These are phyloP conservation scores for Calocybe cyanea DNA, from an alignment of 768 basidiomycete genomes.

Conservation along the genomic window DNA sequence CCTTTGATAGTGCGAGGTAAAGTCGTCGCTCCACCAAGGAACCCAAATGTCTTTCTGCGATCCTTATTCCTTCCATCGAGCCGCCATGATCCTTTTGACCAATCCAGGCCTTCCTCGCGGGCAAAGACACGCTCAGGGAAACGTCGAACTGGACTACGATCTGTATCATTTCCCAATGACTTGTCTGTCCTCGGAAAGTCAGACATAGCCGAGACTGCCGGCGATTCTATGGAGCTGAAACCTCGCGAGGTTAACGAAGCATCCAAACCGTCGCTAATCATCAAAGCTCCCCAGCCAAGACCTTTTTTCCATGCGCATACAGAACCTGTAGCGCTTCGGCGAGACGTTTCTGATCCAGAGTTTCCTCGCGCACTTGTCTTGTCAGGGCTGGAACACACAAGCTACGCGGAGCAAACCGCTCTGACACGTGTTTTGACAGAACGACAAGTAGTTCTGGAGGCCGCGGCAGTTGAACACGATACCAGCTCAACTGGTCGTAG, in stretches of 20 bases:
- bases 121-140: constrained; percentile 10
- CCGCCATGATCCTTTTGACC: constrained; percentile 10
- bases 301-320: constrained; percentile 29
- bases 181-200: constrained; percentile 10
- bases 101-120: constrained; percentile 7
- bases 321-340: constrained; percentile 25
- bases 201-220: not conserved
- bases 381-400: constrained; percentile 66
- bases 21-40: not conserved
- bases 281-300: constrained; percentile 14
- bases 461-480: constrained; percentile 9
- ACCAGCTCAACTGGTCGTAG: constrained; percentile 10
- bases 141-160: constrained; percentile 23
- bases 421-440: constrained; percentile 51
- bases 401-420: constrained; percentile 51
- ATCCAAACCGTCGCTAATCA: constrained; percentile 6
- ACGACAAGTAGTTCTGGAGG: constrained; percentile 44
- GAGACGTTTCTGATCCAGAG: constrained; percentile 17
- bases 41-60: constrained; percentile 19
- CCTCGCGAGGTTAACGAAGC: not conserved
- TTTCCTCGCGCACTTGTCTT: constrained; percentile 63
- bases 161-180: constrained; percentile 34
- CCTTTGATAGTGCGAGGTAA: constrained; percentile 1
- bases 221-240: no score
- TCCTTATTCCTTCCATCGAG: constrained; percentile 15